Evolutionary conservation across 345 rosid genomes (phyloP), one percentile per base, ranked within the genome.

Genomic region (Brassica nigra): DNA sequence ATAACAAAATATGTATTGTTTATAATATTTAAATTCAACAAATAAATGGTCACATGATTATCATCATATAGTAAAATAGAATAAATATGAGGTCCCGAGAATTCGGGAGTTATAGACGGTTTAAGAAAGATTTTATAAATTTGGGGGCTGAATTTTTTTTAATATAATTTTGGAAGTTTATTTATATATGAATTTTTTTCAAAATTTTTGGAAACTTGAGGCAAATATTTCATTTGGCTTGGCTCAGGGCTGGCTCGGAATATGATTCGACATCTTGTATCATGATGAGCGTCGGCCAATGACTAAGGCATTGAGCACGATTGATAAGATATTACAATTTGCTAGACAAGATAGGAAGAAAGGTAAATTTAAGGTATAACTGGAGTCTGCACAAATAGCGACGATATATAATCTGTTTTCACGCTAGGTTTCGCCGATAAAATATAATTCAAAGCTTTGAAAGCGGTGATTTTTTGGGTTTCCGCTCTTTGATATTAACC

Each of bases 261-360:
- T 67, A 54, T 16, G 62, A 72, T 6, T 30, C 30, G 61, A 34
- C 14, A 58, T 62, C 55, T 42, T 72, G 58, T 36, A 80, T 74
- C 70, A 68, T 62, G 65, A 42, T 59, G 77, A 71, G 80, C 76
- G 80, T 73, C 76, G 73, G 58, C 77, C 68, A 76, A 70, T 70
- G 76, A 76, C 68, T 42, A 70, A 64, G 6, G 72, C 63, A 27
- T 65, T 7, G 62, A 70, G 57, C 57, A 57, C 64, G 73, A 80
- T 58, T 75, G 80, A 71, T 71, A 20, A 63, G 73, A 57, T 75
- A 39, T 58, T 76, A 71, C 83, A 76, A 80, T 63, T 70, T 76
- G 77, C 59, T 61, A 31, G 80, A 80, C 64, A 75, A 47, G 37
- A 80, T 69, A 52, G 71, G 71, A 74, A 28, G 36, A 70, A 75